Base-by-base conservation (phyloP, 192 early-diverging fungal species). In the Helicostylum pulchrum region DNA sequence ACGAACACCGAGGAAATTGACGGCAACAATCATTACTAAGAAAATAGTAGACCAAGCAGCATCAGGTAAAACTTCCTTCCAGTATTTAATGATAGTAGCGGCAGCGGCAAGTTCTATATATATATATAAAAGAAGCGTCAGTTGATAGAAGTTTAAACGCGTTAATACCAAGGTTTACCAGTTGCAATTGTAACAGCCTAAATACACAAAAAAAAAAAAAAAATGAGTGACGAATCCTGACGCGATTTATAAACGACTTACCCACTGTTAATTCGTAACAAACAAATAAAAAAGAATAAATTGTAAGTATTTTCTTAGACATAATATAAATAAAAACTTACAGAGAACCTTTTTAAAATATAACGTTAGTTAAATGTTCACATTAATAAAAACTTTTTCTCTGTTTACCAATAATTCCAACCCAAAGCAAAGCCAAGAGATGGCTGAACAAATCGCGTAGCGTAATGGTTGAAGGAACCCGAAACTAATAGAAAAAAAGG, bases 11-110 rank as follows among this genome's bases (percentile, higher is more conserved):
- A 87, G 23, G 80, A 80, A 42, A 73, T 93, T 89, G 49, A 90
- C 70, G 32, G 72, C 31, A 34, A 88, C 70, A 60, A 89, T 88
- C 0, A 86, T n/a, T 6, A 79, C 44, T 17, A 93, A 77, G 43
- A 89, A 79, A 15, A 85, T 71, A 32, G 66, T 62, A 14, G 69
- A 50, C 53, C 80, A 84, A 7, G 73, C 77, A 61, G 71, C 72
- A 50, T 76, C 72, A 3, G 78, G 63, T 30, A 72, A 61, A 15
- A 57, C 31, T 4, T 68, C 64, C 21, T 70, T 65, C 83, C 83
- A 84, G 62, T 85, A 95, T 65, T 87, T 80, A 60, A 95, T 83
- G 57, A 98, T 89, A 46, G 92, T 88, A 9, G 90, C 90, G 19
- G 86, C 83, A 4, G 95, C 95, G 2, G 86, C 80, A 31, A 95